Base-by-base conservation (phyloP, 1,284 basidiomycete genomes). In the Tilletia indica region DNA sequence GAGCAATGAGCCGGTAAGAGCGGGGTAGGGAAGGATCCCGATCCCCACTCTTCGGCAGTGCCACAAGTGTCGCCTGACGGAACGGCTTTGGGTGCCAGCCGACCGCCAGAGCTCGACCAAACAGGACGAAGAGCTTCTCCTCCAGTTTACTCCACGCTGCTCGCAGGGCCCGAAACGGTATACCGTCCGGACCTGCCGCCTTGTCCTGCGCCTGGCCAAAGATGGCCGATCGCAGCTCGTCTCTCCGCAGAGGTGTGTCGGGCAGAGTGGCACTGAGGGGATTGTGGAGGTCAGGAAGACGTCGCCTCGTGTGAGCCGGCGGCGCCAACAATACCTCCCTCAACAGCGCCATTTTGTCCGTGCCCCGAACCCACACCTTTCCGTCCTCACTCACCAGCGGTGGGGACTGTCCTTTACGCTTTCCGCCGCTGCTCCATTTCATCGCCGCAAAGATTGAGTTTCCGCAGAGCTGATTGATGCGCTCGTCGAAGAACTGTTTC, bases 21-120 rank as follows among this genome's bases (percentile, higher is more conserved):
- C 66, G 25, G 4, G 66, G 9, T 3, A 68, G 66, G 6, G 66
- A 68, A 5, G 66, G 66, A 34, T 68, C 66, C n/a, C 66, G 45
- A 6, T 21, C 6, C 3, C 66, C 66, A 6, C 9, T 4, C 25
- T 68, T 68, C 4, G 6, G 9, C 34, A 68, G 21, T 6, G 36
- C 66, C 6, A 5, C 16, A 16, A 68, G 36, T 6, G 19, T 39
- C 25, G 66, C 36, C 3, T 8, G 6, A 21, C 19, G 3, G 31
- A 12, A 68, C 16, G 31, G 21, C 58, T 3, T 8, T 4, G 58
- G 58, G 58, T 12, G 36, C 12, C 9, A 12, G 5, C 31, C 58
- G 5, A 6, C 3, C 3, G 5, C 25, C 25, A 31, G 16, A 5
- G 5, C 9, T 25, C 25, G 14, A 5, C 6, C 3, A 3, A 68